phyloP scores from a whole-genome alignment of 208 protist genomes.

The Leptomonas pyrrhocoris region DNA sequence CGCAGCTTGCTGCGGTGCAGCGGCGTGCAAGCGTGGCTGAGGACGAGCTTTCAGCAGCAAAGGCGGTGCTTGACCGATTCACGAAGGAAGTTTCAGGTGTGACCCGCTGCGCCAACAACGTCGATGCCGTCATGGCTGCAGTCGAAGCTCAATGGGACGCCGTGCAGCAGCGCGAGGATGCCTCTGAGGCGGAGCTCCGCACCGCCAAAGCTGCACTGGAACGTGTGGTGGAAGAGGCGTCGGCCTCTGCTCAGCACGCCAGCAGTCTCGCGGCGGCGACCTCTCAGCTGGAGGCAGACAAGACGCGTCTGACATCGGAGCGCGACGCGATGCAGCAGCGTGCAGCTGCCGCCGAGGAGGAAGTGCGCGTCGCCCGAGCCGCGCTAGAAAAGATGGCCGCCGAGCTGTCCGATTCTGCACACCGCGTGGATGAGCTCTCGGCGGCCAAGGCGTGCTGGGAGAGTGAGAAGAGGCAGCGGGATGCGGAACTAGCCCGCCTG shows the following conservation, averaged over 20 bases:
- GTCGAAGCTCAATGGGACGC: neutral
- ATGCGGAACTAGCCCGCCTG: too few relatives aligned
- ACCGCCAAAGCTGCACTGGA: neutral
- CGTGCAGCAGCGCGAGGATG: neutral
- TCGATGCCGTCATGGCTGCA: neutral
- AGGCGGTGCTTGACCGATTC: neutral
- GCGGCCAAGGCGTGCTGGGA: too few relatives aligned
- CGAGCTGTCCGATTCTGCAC: neutral
- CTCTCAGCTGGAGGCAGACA: neutral
- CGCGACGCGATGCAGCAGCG: conserved; percentile 1
- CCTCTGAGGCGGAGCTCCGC: neutral
- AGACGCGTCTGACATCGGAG: neutral
- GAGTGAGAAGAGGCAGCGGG: too few relatives aligned
- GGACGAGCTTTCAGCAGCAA: neutral
- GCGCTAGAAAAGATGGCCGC: conserved; percentile 11
- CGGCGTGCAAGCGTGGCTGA: too few relatives aligned
- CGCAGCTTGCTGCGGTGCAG: neutral
- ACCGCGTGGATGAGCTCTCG: neutral
- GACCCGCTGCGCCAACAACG: neutral
- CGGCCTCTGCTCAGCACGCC: neutral
- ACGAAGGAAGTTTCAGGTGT: neutral
- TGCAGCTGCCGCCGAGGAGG: conserved; percentile 3
- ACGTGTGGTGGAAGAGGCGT: neutral
- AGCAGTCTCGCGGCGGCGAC: neutral
- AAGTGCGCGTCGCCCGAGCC: conserved; percentile 3